A percentile compares a stretch with the other conserved stretches of the same genome.
These are phyloP conservation scores for Phaeosphaeria sp. DNA, from an alignment of 2,329 filamentous ascomycete species.

Conservation along the genomic window DNA sequence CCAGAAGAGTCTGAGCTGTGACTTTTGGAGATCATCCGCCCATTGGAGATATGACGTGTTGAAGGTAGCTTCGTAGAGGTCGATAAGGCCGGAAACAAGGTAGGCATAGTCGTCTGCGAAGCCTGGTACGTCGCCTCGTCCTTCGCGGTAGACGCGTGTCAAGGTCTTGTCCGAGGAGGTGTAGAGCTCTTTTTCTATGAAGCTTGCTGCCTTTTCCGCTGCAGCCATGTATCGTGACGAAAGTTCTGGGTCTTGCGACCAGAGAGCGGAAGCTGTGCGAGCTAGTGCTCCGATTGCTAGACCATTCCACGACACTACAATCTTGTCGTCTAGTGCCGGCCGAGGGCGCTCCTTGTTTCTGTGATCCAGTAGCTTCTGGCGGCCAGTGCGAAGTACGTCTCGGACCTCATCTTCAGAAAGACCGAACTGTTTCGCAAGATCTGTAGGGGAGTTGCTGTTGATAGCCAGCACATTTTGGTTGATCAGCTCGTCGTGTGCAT, in stretches of 20 bases:
- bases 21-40: constrained; percentile 80
- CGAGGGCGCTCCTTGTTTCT: constrained; percentile 76
- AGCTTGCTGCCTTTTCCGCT: constrained; percentile 72
- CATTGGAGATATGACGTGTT: constrained; percentile 78
- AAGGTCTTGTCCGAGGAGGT: constrained; percentile 67
- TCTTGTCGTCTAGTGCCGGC: constrained; percentile 85
- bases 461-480: constrained; percentile 89
- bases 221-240: constrained; percentile 67
- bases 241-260: constrained; percentile 62
- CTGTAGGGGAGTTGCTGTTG: constrained; percentile 65
- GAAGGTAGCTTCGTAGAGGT: constrained; percentile 83
- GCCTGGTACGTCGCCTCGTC: constrained; percentile 68
- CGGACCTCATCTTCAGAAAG: constrained; percentile 73
- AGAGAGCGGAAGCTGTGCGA: constrained; percentile 73
- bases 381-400: constrained; percentile 70
- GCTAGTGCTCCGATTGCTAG: constrained; percentile 85
- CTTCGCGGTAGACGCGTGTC: constrained; percentile 75
- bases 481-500: constrained; percentile 92
- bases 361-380: constrained; percentile 71
- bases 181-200: constrained; percentile 78
- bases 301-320: constrained; percentile 87
- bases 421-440: constrained; percentile 77
- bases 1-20: constrained; percentile 79
- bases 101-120: constrained; percentile 98
- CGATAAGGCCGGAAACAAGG: constrained; percentile 79